Base-by-base conservation (phyloP, 2,329 filamentous ascomycete species). In the Elsinoe ampelina region DNA sequence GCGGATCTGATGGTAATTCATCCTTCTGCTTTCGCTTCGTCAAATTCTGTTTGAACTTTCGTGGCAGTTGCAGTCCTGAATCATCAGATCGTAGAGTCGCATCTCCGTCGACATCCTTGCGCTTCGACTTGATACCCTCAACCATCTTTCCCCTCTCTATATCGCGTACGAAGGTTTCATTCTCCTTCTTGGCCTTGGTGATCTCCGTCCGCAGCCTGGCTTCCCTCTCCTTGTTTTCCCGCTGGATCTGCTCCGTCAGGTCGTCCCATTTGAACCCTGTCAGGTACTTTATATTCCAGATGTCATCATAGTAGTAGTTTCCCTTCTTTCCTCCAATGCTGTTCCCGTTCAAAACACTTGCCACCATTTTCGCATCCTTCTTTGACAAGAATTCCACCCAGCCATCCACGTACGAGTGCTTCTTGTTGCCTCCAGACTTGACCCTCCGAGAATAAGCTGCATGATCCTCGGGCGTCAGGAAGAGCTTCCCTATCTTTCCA, bases 351-450 rank as follows among this genome's bases (percentile, higher is more conserved):
- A 95, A 75, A 22, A 86, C 77, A 62, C 89, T 85, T 51, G 84
- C 87, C 0, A 82, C 85, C n/a, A 80, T 75, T 69, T 91, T 89
- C 35, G 89, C 89, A 60, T 91, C 84, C 61, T 79, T 78, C 71
- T 93, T 93, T 60, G 79, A 77, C 35, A 82, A 70, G 65, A 92
- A 95, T 69, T 95, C 89, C 26, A 93, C 82, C 89, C 89, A 95
- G 45, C 89, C 89, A 70, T 95, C 89, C 2, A 82, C 85, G 72
- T 83, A 93, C n/a, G 81, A 81, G 59, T 83, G 81, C 71, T 90
- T 89, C 74, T 90, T 90, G 73, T 92, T 93, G 58, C 89, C 89
- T 52, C 89, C 89, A 52, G 78, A 79, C 56, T 80, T 79, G 11
- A 90, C 77, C 30, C 89, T 84, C 22, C 82, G 79, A 6, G 80